These are phyloP conservation scores for Gentiana macrophylla DNA, from an alignment of 257 asterid species.

Conservation along the genomic window DNA sequence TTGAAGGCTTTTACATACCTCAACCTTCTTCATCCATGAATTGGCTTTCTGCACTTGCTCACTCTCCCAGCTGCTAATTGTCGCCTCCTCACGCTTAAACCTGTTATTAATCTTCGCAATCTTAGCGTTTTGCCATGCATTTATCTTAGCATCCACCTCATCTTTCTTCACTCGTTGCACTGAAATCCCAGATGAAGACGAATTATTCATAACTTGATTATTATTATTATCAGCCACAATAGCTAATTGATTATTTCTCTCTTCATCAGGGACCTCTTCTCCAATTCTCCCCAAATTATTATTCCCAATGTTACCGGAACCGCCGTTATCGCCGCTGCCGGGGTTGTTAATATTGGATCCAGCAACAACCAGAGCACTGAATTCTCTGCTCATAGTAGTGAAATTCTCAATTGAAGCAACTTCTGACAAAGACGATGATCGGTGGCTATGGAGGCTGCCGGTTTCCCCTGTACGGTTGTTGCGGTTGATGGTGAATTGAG, in stretches of 20 bases:
- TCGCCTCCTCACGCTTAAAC: slow-evolving; percentile 79
- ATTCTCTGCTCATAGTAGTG: slow-evolving; percentile 68
- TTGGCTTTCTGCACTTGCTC: slow-evolving; percentile 84
- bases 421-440: slow-evolving; percentile 40
- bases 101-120: slow-evolving; percentile 73
- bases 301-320: slow-evolving; percentile 2
- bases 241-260: slow-evolving; percentile 57
- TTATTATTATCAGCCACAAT: slow-evolving; percentile 47
- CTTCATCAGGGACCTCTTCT: slow-evolving; percentile 34
- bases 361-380: slow-evolving; percentile 60
- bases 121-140: slow-evolving; percentile 84
- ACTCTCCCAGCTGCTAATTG: slow-evolving; percentile 68
- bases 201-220: not conserved
- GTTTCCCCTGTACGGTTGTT: slow-evolving; percentile 39
- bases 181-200: slow-evolving; percentile 12
- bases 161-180: slow-evolving; percentile 72
- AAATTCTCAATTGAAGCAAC: slow-evolving; percentile 39
- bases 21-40: slow-evolving; percentile 90
- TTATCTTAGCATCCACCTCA: slow-evolving; percentile 80
- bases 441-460: slow-evolving; percentile 23
- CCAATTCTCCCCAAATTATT: slow-evolving; percentile 37
- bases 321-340: slow-evolving; percentile 20
- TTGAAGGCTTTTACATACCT: slow-evolving; percentile 28
- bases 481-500: slow-evolving; percentile 12
- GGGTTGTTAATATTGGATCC: slow-evolving; percentile 38